Evolutionary conservation across 2,329 filamentous ascomycete genomes (phyloP), one percentile per base, ranked within the genome.

Genomic region (Monosporascus sp.): DNA sequence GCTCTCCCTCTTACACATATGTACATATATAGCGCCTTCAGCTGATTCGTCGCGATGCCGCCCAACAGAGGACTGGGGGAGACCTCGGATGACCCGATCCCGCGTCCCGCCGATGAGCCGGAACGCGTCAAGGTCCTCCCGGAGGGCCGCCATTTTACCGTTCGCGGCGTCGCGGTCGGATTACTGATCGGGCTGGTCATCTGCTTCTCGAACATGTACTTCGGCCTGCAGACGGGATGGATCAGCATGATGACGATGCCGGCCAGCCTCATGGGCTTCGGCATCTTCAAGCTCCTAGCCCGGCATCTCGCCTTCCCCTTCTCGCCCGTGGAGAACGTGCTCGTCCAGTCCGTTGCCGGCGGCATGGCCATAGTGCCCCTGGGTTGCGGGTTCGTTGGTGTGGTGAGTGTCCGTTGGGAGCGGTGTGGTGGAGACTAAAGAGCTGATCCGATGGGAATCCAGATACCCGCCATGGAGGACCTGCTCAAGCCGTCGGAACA

Each of bases 121-220:
- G 54, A 53, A 17, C 47, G 54, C 41, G 55, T 59, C 53, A 64
- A 60, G 47, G 59, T 58, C 54, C 66, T 69, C 18, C 67, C 67
- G 14, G 68, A 70, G 3, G 78, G 77, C 49, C 82, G 82, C 47
- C 91, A 90, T 73, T 97, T 99, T 72, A 97, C 94, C 0, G 53
- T 87, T 25, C 87, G 94, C 52, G 90, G 90, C 49, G 79, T 97
- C 39, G 67, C 84, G 5, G 90, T 89, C 27, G 94, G 94, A 17
- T 77, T 96, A 6, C 75, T 82, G 3, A 94, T 99, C 58, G 94
- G 94, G 41, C 83, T 94, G 5, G 77, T 97, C 52, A 96, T 97
- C 65, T 94, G 89, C 67, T 96, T 96, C 69, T 95, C 90, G 50
- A 99, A 99, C 68, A 97, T 95, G 77, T 99, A 97, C 71, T 99